Percentiles rank a stretch among this genome's conserved stretches.
These are phyloP conservation scores for Salix purpurea DNA, from an alignment of 345 rosid species.

Conservation along the genomic window DNA sequence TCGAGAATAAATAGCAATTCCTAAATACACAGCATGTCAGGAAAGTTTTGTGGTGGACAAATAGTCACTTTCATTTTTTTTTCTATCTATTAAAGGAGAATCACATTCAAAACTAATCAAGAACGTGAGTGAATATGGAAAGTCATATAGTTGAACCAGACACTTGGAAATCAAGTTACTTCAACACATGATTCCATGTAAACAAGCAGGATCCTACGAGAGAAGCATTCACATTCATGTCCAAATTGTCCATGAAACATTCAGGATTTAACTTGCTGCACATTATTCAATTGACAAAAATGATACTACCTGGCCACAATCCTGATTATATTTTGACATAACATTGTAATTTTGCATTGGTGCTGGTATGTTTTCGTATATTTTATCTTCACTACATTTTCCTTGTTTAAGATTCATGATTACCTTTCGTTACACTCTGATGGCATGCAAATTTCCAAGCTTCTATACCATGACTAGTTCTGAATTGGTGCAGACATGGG, in stretches of 20 bases:
- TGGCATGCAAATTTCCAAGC: not conserved
- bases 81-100: not conserved
- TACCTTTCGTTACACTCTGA: not conserved
- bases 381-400: not conserved
- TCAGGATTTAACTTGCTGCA: not conserved
- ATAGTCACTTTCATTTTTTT: not conserved
- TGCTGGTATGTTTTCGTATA: not conserved
- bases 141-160: not conserved
- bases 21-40: not conserved
- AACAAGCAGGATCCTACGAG: not conserved
- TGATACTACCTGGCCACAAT: not conserved
- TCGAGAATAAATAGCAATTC: not conserved
- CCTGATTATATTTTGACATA: not conserved
- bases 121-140: not conserved
- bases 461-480: not conserved
- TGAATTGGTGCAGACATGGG: conserved; percentile 62
- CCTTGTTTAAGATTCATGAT: not conserved
- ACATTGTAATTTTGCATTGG: not conserved
- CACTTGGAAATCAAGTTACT: not conserved
- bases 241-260: not conserved
- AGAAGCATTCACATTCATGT: not conserved
- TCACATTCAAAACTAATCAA: not conserved
- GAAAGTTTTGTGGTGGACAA: not conserved
- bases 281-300: not conserved
- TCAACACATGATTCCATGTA: not conserved